phyloP scores from a whole-genome alignment of 2,329 filamentous ascomycete genomes.

The Tolypocladium ovalisporum region DNA sequence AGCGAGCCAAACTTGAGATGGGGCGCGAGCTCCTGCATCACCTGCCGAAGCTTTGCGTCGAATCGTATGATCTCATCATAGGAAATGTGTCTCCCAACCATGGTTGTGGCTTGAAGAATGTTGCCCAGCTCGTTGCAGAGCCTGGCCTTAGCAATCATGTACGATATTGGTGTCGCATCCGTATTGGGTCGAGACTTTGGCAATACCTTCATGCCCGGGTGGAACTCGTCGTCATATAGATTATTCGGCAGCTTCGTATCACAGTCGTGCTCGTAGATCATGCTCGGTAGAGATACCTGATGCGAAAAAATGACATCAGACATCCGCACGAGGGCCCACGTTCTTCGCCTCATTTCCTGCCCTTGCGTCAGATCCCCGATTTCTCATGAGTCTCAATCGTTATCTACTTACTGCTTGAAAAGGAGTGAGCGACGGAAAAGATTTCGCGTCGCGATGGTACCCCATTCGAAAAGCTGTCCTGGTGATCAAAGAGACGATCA shows the following conservation, averaged over 20 bases:
- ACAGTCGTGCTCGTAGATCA: conserved; percentile 64
- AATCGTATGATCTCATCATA: conserved; percentile 57
- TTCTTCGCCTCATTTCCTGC: conserved; percentile 58
- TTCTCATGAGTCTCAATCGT: neutral
- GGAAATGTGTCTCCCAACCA: conserved; percentile 40
- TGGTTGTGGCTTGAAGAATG: conserved; percentile 55
- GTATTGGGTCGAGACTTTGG: conserved; percentile 56
- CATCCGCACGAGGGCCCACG: conserved; percentile 63
- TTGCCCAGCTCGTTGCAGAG: conserved; percentile 59
- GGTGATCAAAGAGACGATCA: conserved; percentile 44
- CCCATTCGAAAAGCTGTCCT: conserved; percentile 58
- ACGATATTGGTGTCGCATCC: conserved; percentile 66
- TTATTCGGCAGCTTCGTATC: conserved; percentile 69
- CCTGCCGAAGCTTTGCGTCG: conserved; percentile 49
- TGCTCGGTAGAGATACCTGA: conserved; percentile 53
- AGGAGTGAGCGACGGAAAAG: conserved; percentile 59
- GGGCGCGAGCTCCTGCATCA: conserved; percentile 60
- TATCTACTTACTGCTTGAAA: conserved; percentile 51
- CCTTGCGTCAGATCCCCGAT: conserved; percentile 2
- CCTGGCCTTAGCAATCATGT: conserved; percentile 65
- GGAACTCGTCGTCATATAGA: conserved; percentile 71
- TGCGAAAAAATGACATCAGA: conserved; percentile 70
- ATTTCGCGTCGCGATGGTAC: conserved; percentile 67
- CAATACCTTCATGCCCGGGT: conserved; percentile 54
- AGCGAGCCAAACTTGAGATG: conserved; percentile 68